Base-by-base conservation (phyloP, 2,329 filamentous ascomycete species). In the Beauveria scarabaeidicola region DNA sequence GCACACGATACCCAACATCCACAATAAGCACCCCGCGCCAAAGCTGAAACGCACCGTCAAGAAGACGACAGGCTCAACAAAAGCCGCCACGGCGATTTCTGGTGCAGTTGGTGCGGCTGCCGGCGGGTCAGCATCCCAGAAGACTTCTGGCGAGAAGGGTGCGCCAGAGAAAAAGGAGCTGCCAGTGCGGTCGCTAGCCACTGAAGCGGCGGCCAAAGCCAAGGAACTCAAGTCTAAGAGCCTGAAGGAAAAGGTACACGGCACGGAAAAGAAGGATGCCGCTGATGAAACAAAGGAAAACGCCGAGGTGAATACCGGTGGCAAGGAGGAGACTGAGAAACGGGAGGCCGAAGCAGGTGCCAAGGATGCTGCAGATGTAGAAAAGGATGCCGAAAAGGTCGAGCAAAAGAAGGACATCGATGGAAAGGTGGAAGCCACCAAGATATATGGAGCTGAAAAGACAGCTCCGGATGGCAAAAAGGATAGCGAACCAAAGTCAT, bases 131-230 rank as follows among this genome's bases (percentile, higher is more conserved):
- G 58, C 64, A 27, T 65, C 67, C 5, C 51, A 65, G 3, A 62
- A 64, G 40, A 29, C 62, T 21, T 56, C 66, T 10, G 60, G 63
- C 43, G 53, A 65, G 44, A 66, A 65, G 36, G 43, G 52, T 19
- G 48, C 64, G 50, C 61, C 63, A 67, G 64, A 73, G 64, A 62
- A 71, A 62, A 68, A 67, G 56, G 60, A 68, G 10, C 66, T 81
- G 13, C 78, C 81, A 1, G 71, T 82, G 52, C 75, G 76, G 63
- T 81, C 78, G 66, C 77, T 85, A 54, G 84, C 83, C 46, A 80
- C 89, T 66, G 87, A 91, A 69, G 85, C 81, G 52, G 85, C 84
- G 0, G 74, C 80, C 66, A 86, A 82, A 71, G 84, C 84, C 53
- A 86, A 86, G 73, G 77, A 85, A 65, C 74, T 80, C 64, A 78